These are phyloP conservation scores for Mucor sp. DNA, from an alignment of 371 early-diverging fungal genomes.

Conservation along the genomic window DNA sequence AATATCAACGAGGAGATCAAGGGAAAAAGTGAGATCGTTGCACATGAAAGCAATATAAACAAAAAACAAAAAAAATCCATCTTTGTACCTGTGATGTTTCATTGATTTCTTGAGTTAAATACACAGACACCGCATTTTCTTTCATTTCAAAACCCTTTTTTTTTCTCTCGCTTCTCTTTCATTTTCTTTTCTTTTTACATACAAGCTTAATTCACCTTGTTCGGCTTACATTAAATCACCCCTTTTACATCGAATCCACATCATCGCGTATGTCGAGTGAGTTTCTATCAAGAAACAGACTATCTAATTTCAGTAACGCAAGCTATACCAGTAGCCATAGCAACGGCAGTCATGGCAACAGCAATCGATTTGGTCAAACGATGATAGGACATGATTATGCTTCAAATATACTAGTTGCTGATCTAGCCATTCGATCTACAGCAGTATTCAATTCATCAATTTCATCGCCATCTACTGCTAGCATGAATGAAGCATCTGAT, in stretches of 20 bases:
- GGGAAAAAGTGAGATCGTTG: constrained; percentile 1
- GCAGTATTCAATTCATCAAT: neutral
- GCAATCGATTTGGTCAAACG: neutral
- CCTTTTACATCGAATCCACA: neutral
- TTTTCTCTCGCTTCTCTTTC: neutral
- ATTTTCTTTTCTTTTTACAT: neutral
- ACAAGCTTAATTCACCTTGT: neutral
- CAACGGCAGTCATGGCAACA: neutral
- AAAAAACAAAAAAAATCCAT: neutral
- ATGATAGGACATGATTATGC: constrained; percentile 10
- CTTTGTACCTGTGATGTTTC: constrained; percentile 10
- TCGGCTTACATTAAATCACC: neutral
- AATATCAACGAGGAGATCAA: neutral
- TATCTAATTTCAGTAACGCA: neutral
- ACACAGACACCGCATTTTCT: neutral
- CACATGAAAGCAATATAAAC: neutral
- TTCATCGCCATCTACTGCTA: neutral
- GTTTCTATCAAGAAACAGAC: constrained; percentile 3
- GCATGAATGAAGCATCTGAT: neutral
- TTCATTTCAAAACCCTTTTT: neutral
- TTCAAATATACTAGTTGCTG: constrained; percentile 5
- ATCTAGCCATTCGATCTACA: constrained; percentile 16
- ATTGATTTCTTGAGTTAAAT: neutral
- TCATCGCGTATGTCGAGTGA: constrained; percentile 14
- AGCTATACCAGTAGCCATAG: neutral